Percentiles rank a stretch among this genome's conserved stretches.
phyloP scores from a whole-genome alignment of 2,329 filamentous ascomycete genomes.

The Aspergillus oerlinghausenensis region DNA sequence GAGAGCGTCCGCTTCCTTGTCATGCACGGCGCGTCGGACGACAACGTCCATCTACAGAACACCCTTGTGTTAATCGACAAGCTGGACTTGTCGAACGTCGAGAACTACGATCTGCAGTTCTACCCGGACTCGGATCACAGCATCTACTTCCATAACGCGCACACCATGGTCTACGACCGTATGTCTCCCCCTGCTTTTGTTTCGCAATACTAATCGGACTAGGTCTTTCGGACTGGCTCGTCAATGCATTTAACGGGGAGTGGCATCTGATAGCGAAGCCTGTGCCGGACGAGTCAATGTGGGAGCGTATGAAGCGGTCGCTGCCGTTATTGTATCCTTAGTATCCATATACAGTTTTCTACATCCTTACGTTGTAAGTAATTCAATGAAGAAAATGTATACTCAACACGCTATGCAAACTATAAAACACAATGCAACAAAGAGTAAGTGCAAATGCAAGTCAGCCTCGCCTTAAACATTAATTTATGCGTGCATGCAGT shows the following conservation, averaged over 20 bases:
- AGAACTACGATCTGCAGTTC: constrained; percentile 95
- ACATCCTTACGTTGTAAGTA: too few relatives aligned
- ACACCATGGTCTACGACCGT: constrained; percentile 90
- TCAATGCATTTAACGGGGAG: constrained; percentile 97
- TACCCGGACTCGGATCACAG: constrained; percentile 95
- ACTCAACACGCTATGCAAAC: too few relatives aligned
- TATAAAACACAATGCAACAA: too few relatives aligned
- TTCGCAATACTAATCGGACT: not conserved
- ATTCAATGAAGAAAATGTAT: too few relatives aligned
- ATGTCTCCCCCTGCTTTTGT: constrained; percentile 36
- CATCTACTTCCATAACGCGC: constrained; percentile 92
- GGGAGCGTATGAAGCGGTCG: constrained; percentile 20
- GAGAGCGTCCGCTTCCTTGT: constrained; percentile 82
- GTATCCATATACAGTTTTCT: not conserved
- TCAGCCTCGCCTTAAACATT: too few relatives aligned
- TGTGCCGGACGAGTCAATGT: constrained; percentile 38
- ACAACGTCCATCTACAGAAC: constrained; percentile 97
- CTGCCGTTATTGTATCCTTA: not conserved
- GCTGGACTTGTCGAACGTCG: constrained; percentile 71
- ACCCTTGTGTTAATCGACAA: constrained; percentile 81
- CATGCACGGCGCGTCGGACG: constrained; percentile 95
- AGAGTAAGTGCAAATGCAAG: too few relatives aligned
- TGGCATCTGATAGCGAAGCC: constrained; percentile 64
- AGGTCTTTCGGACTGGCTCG: constrained; percentile 68
- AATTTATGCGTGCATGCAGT: too few relatives aligned